phyloP scores from a whole-genome alignment of 2,329 filamentous ascomycete genomes.

The Fusarium hainanense region DNA sequence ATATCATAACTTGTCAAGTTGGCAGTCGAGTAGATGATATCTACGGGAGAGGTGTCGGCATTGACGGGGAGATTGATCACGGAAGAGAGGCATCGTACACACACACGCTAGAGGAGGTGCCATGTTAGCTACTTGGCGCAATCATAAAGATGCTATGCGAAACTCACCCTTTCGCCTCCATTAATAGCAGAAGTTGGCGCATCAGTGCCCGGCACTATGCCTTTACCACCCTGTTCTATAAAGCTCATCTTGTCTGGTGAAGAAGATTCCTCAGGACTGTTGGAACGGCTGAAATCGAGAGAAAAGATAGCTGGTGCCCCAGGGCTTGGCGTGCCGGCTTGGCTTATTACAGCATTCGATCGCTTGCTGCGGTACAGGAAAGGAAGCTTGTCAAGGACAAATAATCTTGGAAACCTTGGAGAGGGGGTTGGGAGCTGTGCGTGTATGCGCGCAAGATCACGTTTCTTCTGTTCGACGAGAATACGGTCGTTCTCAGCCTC shows the following conservation, averaged over 20 bases:
- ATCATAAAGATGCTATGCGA: background rate
- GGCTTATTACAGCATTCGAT: conserved; percentile 49
- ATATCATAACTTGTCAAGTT: conserved; percentile 72
- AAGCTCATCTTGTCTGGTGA: conserved; percentile 51
- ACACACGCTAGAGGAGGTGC: conserved; percentile 66
- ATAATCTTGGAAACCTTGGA: conserved; percentile 48
- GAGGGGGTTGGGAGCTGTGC: conserved; percentile 54
- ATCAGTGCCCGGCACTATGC: conserved; percentile 68
- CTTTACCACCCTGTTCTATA: conserved; percentile 59
- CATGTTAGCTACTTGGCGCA: conserved; percentile 14
- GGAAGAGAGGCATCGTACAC: conserved; percentile 77
- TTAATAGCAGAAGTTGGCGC: conserved; percentile 85
- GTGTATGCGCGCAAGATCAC: conserved; percentile 59
- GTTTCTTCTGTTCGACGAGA: conserved; percentile 61
- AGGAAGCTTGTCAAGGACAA: conserved; percentile 61
- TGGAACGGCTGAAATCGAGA: conserved; percentile 49
- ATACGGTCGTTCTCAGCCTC: conserved; percentile 62
- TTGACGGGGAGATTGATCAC: conserved; percentile 78
- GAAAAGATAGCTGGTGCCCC: conserved; percentile 52
- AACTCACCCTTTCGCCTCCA: conserved; percentile 77
- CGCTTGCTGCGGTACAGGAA: conserved; percentile 58
- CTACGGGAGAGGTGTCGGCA: conserved; percentile 77
- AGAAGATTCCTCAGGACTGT: conserved; percentile 48
- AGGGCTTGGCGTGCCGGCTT: conserved; percentile 50
- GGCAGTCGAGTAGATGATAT: conserved; percentile 76